Base-by-base conservation (phyloP, 2,329 filamentous ascomycete genomes). In the Beauveria asiatica region DNA sequence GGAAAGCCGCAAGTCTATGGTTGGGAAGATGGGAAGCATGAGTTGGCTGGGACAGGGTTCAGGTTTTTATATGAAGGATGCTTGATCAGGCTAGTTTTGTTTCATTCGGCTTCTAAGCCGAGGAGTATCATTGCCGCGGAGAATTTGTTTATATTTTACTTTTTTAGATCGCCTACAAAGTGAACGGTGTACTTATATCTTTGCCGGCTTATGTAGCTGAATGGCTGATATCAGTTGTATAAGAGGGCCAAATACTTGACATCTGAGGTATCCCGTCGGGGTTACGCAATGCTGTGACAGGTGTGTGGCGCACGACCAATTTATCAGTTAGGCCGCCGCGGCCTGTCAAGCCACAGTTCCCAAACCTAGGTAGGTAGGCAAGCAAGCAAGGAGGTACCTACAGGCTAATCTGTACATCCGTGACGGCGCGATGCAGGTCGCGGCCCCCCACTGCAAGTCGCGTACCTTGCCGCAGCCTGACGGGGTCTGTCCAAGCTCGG, bases 401-500 rank as follows among this genome's bases (percentile, higher is more conserved):
- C 33, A 37, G 33, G 33, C 33, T 37, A 37, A 37, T 16, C 33
- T 37, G n/a, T 39, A 44, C 50, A 49, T 55, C 27, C 33, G 33
- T 37, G 11, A 37, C 19, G 23, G 57, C 49, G 41, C 41, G 49
- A 59, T 11, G 41, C 51, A 60, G 44, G 44, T 16, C 46, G 57
- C 51, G 48, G 19, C 9, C 17, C 55, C 59, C 59, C 59, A 60
- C 59, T 27, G 37, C 51, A 51, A 48, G 59, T 60, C 59, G 59
- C 52, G 59, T 60, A 60, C 59, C 59, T 60, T 55, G 50, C 59
- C 45, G 57, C 59, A 60, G 51, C 52, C 59, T 55, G 56, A 45
- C n/a, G 33, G 41, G 17, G 25, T 53, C 19, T 44, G 41, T 54
- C 27, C 23, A 41, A 16, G 54, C 54, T 48, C 39, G 10, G 27